Base-by-base conservation (phyloP, 2,329 filamentous ascomycete genomes). In the Aspergillus piperis region DNA sequence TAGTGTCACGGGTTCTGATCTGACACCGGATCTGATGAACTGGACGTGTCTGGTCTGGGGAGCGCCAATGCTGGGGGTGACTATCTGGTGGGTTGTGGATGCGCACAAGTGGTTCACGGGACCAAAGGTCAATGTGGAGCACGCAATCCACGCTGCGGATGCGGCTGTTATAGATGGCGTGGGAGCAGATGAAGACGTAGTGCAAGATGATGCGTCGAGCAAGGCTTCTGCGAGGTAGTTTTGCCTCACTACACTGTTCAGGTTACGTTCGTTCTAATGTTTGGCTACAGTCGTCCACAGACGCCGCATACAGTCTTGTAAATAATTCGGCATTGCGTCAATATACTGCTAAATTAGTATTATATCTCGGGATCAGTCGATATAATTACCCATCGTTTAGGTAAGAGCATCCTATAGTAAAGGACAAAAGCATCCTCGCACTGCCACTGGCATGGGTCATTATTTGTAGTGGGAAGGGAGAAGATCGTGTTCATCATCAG, bases 31-130 rank as follows among this genome's bases (percentile, higher is more conserved):
- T 15, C 68, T 76, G 6, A 90, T 90, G 88, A 90, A 90, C 69
- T 90, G 87, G 85, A 89, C 88, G 1, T 84, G 80, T 64, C 76
- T 90, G 23, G 86, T 89, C 8, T 90, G 88, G 73, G 87, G 86
- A 5, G 86, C 78, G 2, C 84, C 86, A 0, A 89, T 89, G 86
- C 60, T 85, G 3, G 70, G 81, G 3, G 79, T 86, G 4, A 75
- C 81, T 2, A 73, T 87, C 13, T 90, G 87, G 86, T 90, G 86
- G 80, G 75, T 84, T 42, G 75, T 90, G 4, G 82, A 83, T 65
- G 88, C 88, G 8, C 80, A 80, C 52, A 87, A 84, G 68, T 90
- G 88, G 88, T 90, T 90, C 74, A 88, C 85, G 68, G 88, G 88
- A 0, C 88, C 88, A 0, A 88, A 86, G 77, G 84, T 90, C 62